These are phyloP conservation scores for Penicillium nucicola DNA, from an alignment of 495 filamentous ascomycete species.

Conservation along the genomic window DNA sequence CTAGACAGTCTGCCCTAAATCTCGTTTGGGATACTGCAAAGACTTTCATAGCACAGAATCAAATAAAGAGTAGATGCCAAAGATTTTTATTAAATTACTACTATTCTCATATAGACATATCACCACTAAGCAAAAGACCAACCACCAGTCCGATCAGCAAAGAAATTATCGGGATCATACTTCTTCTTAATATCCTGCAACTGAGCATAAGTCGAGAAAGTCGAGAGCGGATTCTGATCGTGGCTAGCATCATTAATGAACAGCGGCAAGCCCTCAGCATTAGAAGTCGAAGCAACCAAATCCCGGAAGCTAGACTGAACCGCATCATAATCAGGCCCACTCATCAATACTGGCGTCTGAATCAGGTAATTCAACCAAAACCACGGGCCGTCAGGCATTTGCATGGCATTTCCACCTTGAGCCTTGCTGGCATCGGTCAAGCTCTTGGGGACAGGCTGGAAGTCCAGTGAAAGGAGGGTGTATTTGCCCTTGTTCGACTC, in stretches of 20 bases:
- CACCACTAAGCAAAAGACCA: slow-evolving; percentile 28
- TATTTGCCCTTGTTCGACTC: slow-evolving; percentile 31
- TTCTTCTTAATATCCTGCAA: slow-evolving; percentile 32
- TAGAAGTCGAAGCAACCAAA: slow-evolving; percentile 21
- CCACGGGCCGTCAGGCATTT: slow-evolving; percentile 37
- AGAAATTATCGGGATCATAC: slow-evolving; percentile 37
- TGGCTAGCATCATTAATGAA: slow-evolving; percentile 33
- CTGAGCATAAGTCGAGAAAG: slow-evolving; percentile 26
- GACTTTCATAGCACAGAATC: too few relatives aligned
- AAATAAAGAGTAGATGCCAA: too few relatives aligned
- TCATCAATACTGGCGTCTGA: slow-evolving; percentile 20
- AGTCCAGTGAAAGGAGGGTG: slow-evolving; percentile 26
- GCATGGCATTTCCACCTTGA: slow-evolving; percentile 35
- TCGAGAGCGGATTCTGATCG: slow-evolving; percentile 30
- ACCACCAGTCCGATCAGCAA: slow-evolving; percentile 30
- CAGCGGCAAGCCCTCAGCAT: slow-evolving; percentile 28
- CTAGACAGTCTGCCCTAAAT: too few relatives aligned
- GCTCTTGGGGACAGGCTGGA: slow-evolving; percentile 30
- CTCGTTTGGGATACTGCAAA: too few relatives aligned
- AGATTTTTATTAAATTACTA: too few relatives aligned
- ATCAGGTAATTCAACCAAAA: slow-evolving; percentile 33
- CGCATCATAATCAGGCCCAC: slow-evolving; percentile 22
- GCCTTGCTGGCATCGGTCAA: slow-evolving; percentile 33
- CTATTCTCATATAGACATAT: background rate
- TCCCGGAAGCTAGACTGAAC: slow-evolving; percentile 30